These are phyloP conservation scores for Penicillium samsonianum DNA, from an alignment of 495 filamentous ascomycete genomes.

Conservation along the genomic window DNA sequence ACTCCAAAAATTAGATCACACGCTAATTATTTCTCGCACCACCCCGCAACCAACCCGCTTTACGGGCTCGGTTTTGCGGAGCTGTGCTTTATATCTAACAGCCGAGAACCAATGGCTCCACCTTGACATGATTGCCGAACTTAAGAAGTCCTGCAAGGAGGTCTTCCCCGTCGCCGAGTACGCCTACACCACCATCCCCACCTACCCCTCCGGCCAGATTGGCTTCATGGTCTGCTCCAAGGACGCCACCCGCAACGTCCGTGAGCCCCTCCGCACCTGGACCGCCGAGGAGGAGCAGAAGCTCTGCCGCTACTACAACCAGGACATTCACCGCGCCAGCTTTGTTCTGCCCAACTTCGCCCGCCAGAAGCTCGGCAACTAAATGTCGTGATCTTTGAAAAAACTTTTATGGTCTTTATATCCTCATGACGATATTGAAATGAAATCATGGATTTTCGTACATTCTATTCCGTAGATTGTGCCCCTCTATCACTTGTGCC, in stretches of 20 bases:
- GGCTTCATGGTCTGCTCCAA: constrained; percentile 99
- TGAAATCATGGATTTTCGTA: constrained; percentile 15
- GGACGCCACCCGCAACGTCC: constrained; percentile 80
- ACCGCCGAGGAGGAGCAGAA: constrained; percentile 84
- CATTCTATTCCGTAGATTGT: background rate
- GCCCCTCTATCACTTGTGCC: background rate
- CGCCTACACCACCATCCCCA: constrained; percentile 99
- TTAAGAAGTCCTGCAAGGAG: constrained; percentile 94
- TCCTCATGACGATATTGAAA: constrained; percentile 18
- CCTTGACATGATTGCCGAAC: constrained; percentile 80
- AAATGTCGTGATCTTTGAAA: constrained; percentile 22
- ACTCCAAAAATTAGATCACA: constrained; percentile 5
- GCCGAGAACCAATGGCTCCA: constrained; percentile 99
- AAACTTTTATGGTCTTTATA: constrained; percentile 15
- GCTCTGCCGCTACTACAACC: constrained; percentile 93
- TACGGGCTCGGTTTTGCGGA: constrained; percentile 39
- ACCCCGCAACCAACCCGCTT: constrained; percentile 41
- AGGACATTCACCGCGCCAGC: constrained; percentile 88
- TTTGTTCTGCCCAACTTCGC: constrained; percentile 95
- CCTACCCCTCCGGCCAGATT: constrained; percentile 98
- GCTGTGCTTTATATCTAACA: constrained; percentile 42
- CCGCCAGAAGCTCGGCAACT: constrained; percentile 63
- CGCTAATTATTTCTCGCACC: constrained; percentile 36
- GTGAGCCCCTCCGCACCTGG: constrained; percentile 77
- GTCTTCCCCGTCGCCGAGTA: constrained; percentile 98